Evolutionary conservation across 306 rosid genomes (phyloP).

Genomic region (Rosa persica): DNA sequence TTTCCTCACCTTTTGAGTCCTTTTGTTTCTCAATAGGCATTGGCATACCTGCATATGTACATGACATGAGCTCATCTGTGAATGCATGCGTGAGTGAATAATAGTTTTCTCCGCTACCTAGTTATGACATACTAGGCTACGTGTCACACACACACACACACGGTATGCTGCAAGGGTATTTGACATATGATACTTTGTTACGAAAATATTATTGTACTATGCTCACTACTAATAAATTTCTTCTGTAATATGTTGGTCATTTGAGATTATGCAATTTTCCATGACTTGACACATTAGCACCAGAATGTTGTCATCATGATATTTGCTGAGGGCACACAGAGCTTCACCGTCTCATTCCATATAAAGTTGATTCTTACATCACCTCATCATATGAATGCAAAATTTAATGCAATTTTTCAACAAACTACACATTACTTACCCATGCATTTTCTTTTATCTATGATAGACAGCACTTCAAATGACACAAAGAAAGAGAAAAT

Average conservation of each 20-base stretch:
- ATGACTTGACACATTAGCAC: not conserved
- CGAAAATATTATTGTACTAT: not conserved
- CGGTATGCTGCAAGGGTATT: not conserved
- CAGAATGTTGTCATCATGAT: not conserved
- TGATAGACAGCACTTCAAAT: not conserved
- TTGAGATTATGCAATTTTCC: not conserved
- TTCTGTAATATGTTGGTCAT: not conserved
- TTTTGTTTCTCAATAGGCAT: constrained; percentile 30
- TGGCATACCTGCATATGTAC: constrained; percentile 42
- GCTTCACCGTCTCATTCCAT: not conserved
- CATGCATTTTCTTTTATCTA: not conserved
- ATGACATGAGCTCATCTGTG: not conserved
- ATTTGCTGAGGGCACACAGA: not conserved
- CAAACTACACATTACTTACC: no score
- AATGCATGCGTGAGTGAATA: not conserved
- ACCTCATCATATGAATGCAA: not conserved
- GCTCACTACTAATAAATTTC: not conserved
- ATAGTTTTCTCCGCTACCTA: not conserved
- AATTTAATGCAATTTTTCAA: not conserved
- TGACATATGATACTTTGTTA: not conserved
- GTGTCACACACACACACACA: not conserved
- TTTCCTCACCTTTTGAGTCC: constrained; percentile 31
- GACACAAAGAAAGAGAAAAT: not conserved
- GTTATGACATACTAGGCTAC: no score
- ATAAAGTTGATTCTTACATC: not conserved